Conservation (phyloP, 2,329 filamentous ascomycete genomes). For the Exophiala phaeomuriformis region DNA sequence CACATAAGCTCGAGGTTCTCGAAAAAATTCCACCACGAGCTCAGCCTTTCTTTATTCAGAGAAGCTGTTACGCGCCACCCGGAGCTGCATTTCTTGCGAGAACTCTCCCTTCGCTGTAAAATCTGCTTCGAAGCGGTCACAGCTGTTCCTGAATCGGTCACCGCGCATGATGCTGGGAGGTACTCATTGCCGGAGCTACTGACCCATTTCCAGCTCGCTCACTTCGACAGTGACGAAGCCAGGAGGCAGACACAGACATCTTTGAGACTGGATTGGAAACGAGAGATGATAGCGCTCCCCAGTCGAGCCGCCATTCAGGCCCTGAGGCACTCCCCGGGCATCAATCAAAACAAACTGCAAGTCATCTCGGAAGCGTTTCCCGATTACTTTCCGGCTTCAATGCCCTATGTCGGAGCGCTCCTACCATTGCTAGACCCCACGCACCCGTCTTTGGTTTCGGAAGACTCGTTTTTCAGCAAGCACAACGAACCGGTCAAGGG, state of each 20-base stretch:
- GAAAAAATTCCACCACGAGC: conserved; percentile 50
- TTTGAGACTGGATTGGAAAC: conserved; percentile 47
- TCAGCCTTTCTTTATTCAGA: conserved; percentile 53
- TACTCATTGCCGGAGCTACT: conserved; percentile 30
- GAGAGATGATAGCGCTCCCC: conserved; percentile 56
- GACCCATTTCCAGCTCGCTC: conserved; percentile 35
- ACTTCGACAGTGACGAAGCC: conserved; percentile 29
- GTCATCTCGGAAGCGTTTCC: conserved; percentile 48
- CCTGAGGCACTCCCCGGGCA: conserved; percentile 47
- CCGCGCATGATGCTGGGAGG: background rate
- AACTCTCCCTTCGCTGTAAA: conserved; percentile 51
- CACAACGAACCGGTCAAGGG: background rate
- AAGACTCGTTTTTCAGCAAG: background rate
- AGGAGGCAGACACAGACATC: conserved; percentile 13
- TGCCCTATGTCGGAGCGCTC: conserved; percentile 19
- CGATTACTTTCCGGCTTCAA: conserved; percentile 31
- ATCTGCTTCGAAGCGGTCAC: conserved; percentile 36
- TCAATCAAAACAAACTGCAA: conserved; percentile 50
- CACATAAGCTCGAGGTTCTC: conserved; percentile 55
- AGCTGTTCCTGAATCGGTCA: conserved; percentile 3
- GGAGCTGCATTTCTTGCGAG: conserved; percentile 51
- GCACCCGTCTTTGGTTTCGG: too few relatives aligned
- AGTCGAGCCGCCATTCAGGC: conserved; percentile 41
- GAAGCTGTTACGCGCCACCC: conserved; percentile 52
- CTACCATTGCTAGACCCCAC: background rate